Evolutionary conservation across 768 basidiomycete genomes (phyloP).

Genomic region (Boletus subparvulus): DNA sequence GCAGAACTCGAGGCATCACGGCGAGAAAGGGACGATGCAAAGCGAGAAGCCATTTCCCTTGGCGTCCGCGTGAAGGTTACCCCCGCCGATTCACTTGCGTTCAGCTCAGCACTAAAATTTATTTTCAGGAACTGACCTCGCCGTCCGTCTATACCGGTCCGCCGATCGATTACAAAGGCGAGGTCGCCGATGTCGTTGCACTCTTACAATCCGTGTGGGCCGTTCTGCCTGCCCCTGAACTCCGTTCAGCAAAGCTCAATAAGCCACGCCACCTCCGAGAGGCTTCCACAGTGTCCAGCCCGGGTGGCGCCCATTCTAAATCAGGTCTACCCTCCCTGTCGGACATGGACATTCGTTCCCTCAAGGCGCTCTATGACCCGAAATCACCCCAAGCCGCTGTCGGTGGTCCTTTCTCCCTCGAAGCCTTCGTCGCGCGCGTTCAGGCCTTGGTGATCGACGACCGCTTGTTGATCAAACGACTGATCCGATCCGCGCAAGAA

Average conservation of each 20-base stretch:
- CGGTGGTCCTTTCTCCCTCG: conserved; percentile 55
- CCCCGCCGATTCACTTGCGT: not conserved
- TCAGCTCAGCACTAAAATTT: not conserved
- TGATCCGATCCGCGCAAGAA: conserved; percentile 83
- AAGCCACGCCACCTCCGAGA: conserved; percentile 49
- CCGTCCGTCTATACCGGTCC: conserved; percentile 27
- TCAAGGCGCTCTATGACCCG: conserved; percentile 74
- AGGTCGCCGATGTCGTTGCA: conserved; percentile 55
- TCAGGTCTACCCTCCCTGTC: conserved; percentile 56
- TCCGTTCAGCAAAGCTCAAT: conserved; percentile 65
- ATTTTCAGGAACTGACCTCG: conserved; percentile 24
- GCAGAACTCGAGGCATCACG: conserved; percentile 55
- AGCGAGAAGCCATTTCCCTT: conserved; percentile 39
- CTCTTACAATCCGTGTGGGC: conserved; percentile 76
- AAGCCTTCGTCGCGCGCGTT: conserved; percentile 74
- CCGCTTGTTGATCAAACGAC: conserved; percentile 75
- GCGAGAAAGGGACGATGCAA: conserved; percentile 50
- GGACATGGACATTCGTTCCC: conserved; percentile 81
- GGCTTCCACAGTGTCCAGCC: conserved; percentile 40
- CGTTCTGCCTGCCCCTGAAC: conserved; percentile 80
- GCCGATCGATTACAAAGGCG: conserved; percentile 36
- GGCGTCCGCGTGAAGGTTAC: conserved; percentile 41
- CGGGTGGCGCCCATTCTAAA: conserved; percentile 29
- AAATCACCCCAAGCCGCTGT: conserved; percentile 34
- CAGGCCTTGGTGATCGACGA: conserved; percentile 84